Evolutionary conservation across 345 rosid genomes (phyloP).

Genomic region (Populus euphratica): DNA sequence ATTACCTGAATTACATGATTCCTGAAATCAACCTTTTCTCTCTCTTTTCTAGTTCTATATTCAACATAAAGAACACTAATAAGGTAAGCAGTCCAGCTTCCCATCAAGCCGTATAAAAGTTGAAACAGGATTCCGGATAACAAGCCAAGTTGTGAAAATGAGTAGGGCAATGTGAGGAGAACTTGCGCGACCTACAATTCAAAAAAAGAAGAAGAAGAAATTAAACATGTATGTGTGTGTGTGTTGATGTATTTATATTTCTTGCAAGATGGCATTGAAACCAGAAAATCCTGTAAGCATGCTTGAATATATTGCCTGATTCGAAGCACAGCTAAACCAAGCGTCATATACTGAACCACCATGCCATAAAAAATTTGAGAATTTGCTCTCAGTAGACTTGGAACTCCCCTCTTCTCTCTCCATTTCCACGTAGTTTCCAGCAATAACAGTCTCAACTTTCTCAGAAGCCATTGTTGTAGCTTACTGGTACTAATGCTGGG

Average conservation of each 20-base stretch:
- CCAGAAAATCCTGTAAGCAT: too few species aligned
- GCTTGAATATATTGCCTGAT: slow-evolving; percentile 53
- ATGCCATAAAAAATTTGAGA: slow-evolving; percentile 79
- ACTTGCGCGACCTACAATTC: slow-evolving; percentile 87
- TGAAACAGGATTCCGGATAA: slow-evolving; percentile 89
- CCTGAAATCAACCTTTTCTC: slow-evolving; percentile 94
- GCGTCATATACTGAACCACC: slow-evolving; percentile 97
- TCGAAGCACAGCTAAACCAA: slow-evolving; percentile 97
- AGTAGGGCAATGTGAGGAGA: slow-evolving; percentile 85
- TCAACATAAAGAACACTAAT: slow-evolving; percentile 90
- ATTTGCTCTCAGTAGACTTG: slow-evolving; percentile 43
- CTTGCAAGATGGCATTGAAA: not conserved
- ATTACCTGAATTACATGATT: slow-evolving; percentile 96
- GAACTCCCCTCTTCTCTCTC: slow-evolving; percentile 61
- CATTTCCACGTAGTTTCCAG: slow-evolving; percentile 91
- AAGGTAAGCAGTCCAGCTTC: slow-evolving; percentile 99
- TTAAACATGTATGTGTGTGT: not conserved
- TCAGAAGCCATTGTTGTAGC: slow-evolving; percentile 70
- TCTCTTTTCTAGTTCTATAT: slow-evolving; percentile 92
- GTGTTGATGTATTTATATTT: not conserved
- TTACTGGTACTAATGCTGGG: not conserved
- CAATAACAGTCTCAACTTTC: slow-evolving; percentile 90
- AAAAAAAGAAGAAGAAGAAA: not conserved
- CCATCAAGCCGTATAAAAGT: slow-evolving; percentile 87
- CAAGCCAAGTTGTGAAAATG: slow-evolving; percentile 97